Conservation (phyloP, 2,329 filamentous ascomycete genomes). For the Aspergillus hortae region DNA sequence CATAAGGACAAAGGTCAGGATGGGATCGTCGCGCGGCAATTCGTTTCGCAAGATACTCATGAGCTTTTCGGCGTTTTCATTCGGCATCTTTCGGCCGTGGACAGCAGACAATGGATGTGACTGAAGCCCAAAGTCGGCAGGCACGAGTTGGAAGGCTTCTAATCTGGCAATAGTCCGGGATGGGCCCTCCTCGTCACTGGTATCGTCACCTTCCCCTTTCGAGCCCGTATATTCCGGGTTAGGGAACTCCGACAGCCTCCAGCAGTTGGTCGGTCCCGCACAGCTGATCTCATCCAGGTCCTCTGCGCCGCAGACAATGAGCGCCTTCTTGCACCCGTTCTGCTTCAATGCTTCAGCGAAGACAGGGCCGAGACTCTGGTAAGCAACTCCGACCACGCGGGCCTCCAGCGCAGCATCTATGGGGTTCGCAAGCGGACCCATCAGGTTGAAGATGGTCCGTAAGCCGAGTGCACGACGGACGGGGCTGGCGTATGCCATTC, state of each 20-base stretch:
- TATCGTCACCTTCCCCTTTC: conserved; percentile 41
- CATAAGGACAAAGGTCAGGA: conserved; percentile 89
- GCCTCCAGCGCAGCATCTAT: conserved; percentile 82
- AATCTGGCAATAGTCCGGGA: conserved; percentile 53
- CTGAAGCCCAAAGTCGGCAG: conserved; percentile 81
- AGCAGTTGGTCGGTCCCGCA: conserved; percentile 83
- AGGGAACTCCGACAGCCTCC: conserved; percentile 63
- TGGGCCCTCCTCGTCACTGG: conserved; percentile 36
- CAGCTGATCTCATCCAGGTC: conserved; percentile 95
- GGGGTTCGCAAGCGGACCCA: conserved; percentile 89
- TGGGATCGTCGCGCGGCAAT: conserved; percentile 71
- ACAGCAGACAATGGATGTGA: conserved; percentile 72
- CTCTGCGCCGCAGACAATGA: conserved; percentile 91
- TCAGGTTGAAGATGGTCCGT: conserved; percentile 95
- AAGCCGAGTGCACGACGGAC: conserved; percentile 86
- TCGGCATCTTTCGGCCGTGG: conserved; percentile 77
- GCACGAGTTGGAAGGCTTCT: conserved; percentile 73
- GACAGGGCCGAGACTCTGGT: conserved; percentile 78
- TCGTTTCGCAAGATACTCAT: conserved; percentile 72
- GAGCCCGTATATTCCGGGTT: conserved; percentile 42
- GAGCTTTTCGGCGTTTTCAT: conserved; percentile 82
- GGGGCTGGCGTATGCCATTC: conserved; percentile 83
- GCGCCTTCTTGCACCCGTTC: conserved; percentile 72
- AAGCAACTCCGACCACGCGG: conserved; percentile 86
- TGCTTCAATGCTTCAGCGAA: conserved; percentile 82